These are phyloP conservation scores for Fraxinus dipetala DNA, from an alignment of 305 asterid species.

Conservation along the genomic window DNA sequence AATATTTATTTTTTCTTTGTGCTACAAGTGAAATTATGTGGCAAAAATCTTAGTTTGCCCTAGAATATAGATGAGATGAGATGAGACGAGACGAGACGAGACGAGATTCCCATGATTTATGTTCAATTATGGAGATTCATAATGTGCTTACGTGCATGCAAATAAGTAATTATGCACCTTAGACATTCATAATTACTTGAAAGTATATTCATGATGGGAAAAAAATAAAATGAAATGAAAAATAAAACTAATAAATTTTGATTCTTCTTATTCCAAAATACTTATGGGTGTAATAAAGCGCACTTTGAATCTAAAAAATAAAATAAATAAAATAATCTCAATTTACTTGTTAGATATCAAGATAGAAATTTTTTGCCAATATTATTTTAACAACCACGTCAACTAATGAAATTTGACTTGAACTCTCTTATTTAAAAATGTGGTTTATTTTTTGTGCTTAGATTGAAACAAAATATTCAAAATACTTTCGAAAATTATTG, in stretches of 20 bases:
- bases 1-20: not conserved
- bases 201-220: not conserved
- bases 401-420: too few species aligned
- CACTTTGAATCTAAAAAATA: not conserved
- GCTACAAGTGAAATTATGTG: not conserved
- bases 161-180: not conserved
- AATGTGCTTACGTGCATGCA: not conserved
- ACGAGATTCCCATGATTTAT: not conserved
- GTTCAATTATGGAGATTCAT: too few species aligned
- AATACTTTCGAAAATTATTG: too few species aligned
- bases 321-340: not conserved
- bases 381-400: too few species aligned
- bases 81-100: too few species aligned
- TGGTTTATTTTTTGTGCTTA: too few species aligned
- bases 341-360: not conserved
- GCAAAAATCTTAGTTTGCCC: not conserved
- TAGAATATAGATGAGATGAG: too few species aligned
- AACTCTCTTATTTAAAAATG: too few species aligned
- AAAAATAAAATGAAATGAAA: too few species aligned
- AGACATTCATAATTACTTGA: not conserved
- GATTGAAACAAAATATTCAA: too few species aligned
- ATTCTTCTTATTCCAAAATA: not conserved
- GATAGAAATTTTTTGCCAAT: not conserved
- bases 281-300: not conserved
- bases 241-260: too few species aligned